Percentiles rank a stretch among this genome's conserved stretches.
These are phyloP conservation scores for Perkinsus chesapeaki DNA, from an alignment of 169 alveolate genomes.

Conservation along the genomic window DNA sequence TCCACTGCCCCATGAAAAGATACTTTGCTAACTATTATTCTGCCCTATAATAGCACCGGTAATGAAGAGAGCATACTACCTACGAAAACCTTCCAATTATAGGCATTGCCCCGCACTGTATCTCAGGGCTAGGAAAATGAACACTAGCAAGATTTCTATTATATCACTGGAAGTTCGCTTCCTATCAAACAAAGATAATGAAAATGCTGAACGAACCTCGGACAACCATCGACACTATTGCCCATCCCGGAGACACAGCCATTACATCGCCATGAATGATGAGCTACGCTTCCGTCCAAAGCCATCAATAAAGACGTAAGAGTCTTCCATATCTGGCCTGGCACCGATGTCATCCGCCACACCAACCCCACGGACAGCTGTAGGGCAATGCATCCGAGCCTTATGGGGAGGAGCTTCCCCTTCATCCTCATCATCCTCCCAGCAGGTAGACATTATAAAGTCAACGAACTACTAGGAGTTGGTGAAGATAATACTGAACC, in stretches of 20 bases:
- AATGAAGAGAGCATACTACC: no score
- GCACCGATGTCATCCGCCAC: neutral
- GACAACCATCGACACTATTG: no score
- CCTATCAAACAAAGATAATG: no score
- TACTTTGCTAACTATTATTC: no score
- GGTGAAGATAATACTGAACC: neutral
- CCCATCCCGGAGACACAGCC: neutral
- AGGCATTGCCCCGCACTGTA: no score
- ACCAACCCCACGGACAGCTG: neutral
- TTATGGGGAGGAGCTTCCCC: neutral
- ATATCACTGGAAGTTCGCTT: no score
- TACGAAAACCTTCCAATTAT: no score
- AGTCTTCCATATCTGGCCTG: neutral
- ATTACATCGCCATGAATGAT: neutral
- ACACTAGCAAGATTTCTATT: no score
- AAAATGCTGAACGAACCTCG: no score
- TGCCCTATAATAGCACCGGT: no score
- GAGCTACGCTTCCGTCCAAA: neutral
- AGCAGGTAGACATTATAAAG: neutral
- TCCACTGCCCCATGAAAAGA: no score
- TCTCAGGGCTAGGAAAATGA: no score
- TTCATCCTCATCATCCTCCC: neutral
- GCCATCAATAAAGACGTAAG: neutral
- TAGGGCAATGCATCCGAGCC: neutral
- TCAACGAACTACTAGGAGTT: neutral